Conservation (phyloP, 345 rosid species). For the Eucalyptus grandis region DNA sequence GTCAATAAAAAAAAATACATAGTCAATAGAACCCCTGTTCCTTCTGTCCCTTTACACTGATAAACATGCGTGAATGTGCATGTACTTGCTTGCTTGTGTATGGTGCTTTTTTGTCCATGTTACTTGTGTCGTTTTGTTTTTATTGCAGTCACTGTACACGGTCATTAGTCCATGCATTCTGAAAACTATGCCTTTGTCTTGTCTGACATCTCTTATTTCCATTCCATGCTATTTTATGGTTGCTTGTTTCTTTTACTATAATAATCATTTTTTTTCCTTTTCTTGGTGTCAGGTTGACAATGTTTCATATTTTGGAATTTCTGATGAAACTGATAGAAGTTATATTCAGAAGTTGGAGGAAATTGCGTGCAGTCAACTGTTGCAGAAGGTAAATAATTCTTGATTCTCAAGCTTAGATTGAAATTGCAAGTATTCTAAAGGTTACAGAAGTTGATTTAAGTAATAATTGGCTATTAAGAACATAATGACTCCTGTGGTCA, state of each 20-base stretch:
- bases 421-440: conserved; percentile 5
- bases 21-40: background rate
- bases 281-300: conserved; percentile 54
- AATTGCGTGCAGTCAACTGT: background rate
- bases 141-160: background rate
- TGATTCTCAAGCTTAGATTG: background rate
- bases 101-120: background rate
- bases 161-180: background rate
- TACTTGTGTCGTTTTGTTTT: background rate
- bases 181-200: background rate
- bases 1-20: background rate
- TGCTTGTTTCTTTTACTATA: background rate
- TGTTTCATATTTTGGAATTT: conserved; percentile 36
- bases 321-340: conserved; percentile 13
- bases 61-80: background rate
- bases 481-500: background rate
- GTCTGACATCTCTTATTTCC: background rate
- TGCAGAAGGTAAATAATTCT: background rate
- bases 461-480: background rate
- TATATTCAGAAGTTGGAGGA: conserved; percentile 16
- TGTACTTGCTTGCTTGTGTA: background rate
- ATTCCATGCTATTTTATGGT: background rate
- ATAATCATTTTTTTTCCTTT: background rate
- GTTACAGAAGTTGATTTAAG: conserved; percentile 8
- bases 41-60: background rate